Conservation (phyloP, 2,329 filamentous ascomycete species). For the Myriangium duriaei region DNA sequence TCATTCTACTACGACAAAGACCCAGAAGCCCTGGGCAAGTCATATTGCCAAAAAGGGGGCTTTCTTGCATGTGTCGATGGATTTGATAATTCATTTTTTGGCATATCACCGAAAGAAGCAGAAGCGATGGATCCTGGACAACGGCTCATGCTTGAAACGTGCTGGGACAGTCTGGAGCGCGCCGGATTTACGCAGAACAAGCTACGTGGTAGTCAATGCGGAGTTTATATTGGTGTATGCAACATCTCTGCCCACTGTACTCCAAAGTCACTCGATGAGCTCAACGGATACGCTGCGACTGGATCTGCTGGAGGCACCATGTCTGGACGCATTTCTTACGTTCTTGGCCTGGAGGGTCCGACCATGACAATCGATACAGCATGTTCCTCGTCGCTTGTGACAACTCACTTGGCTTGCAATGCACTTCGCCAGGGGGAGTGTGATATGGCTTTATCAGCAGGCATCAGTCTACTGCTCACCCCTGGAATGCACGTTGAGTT, state of each 20-base stretch:
- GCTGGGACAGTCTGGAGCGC: slow-evolving; percentile 28
- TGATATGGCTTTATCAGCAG: slow-evolving; percentile 14
- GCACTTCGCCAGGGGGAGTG: slow-evolving; percentile 19
- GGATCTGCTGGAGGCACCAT: slow-evolving; percentile 26
- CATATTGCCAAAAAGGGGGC: slow-evolving; percentile 16
- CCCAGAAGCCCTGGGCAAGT: too few relatives aligned
- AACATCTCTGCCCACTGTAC: too few relatives aligned
- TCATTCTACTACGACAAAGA: slow-evolving; percentile 9
- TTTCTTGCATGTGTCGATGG: too few relatives aligned
- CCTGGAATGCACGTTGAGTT: slow-evolving; percentile 17
- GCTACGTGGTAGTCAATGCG: slow-evolving; percentile 8
- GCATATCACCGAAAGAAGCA: slow-evolving; percentile 26
- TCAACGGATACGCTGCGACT: slow-evolving; percentile 10
- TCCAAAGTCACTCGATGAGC: slow-evolving; percentile 13
- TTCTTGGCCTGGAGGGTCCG: slow-evolving; percentile 28
- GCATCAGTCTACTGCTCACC: slow-evolving; percentile 17
- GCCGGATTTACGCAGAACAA: slow-evolving; percentile 10
- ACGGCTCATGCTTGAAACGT: slow-evolving; percentile 26
- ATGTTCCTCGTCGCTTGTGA: slow-evolving; percentile 31
- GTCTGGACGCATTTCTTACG: slow-evolving; percentile 26
- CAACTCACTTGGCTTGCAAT: slow-evolving; percentile 22
- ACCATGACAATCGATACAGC: slow-evolving; percentile 35
- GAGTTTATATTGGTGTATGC: slow-evolving; percentile 5
- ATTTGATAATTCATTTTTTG: slow-evolving; percentile 33
- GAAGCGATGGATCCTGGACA: slow-evolving; percentile 33